These are phyloP conservation scores for Sicyos baderoa DNA, from an alignment of 306 rosid species.

Conservation along the genomic window DNA sequence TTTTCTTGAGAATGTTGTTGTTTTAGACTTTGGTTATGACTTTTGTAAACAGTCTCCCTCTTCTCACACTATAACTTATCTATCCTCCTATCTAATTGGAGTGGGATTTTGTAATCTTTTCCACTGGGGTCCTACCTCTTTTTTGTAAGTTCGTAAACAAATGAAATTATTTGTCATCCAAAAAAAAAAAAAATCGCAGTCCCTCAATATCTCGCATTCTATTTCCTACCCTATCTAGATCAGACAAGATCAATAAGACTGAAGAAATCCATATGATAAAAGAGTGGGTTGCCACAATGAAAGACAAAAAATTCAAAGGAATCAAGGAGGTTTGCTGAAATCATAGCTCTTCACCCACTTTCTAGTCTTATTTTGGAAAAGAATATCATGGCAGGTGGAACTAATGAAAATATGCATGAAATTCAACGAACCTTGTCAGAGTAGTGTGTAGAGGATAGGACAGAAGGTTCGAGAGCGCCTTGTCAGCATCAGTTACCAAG, in stretches of 20 bases:
- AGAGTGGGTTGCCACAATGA: neutral
- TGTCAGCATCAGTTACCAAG: constrained; percentile 71
- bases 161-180: neutral
- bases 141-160: too few relatives aligned
- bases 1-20: too few relatives aligned
- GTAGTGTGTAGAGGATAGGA: constrained; percentile 70
- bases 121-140: too few relatives aligned
- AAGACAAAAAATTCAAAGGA: neutral
- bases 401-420: constrained; percentile 1
- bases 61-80: too few relatives aligned
- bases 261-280: neutral
- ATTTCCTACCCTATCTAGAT: neutral
- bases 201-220: neutral
- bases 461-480: constrained; percentile 61
- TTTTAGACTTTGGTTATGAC: too few relatives aligned
- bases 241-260: neutral
- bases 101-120: too few relatives aligned
- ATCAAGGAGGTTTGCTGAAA: neutral
- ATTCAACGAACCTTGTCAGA: constrained; percentile 45
- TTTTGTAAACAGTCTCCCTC: too few relatives aligned
- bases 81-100: too few relatives aligned
- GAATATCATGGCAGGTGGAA: neutral
- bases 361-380: neutral
- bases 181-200: neutral
- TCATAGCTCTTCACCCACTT: neutral